Conservation (phyloP, 345 rosid genomes). For the Gossypium herbaceum region DNA sequence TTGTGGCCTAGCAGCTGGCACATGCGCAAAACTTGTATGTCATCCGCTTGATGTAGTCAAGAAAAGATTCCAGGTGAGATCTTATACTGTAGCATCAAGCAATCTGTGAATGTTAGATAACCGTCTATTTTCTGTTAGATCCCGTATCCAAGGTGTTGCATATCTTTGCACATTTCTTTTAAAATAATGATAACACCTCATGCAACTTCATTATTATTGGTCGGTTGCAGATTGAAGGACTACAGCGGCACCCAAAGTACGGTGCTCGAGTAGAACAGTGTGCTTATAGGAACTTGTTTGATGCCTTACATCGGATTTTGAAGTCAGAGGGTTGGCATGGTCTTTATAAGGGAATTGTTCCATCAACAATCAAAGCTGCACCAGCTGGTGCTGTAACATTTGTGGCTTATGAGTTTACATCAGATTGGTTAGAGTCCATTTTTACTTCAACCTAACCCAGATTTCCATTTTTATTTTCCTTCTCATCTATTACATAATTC, state of each 20-base stretch:
- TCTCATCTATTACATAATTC: slow-evolving; percentile 15
- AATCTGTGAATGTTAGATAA: background rate
- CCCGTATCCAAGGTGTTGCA: background rate
- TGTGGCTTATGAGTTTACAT: slow-evolving; percentile 68
- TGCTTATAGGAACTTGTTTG: slow-evolving; percentile 77
- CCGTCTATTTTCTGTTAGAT: background rate
- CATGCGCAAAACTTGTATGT: slow-evolving; percentile 97
- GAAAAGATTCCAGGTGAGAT: slow-evolving; percentile 87
- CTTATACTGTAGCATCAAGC: background rate
- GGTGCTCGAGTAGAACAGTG: slow-evolving; percentile 75
- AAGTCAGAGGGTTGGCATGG: slow-evolving; percentile 79
- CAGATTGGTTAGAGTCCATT: slow-evolving; percentile 82
- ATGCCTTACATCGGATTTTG: slow-evolving; percentile 59
- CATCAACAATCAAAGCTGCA: slow-evolving; percentile 94
- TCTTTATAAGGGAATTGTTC: slow-evolving; percentile 88
- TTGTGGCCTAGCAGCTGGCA: slow-evolving; percentile 90
- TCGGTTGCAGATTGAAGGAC: slow-evolving; percentile 72
- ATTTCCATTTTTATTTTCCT: slow-evolving; percentile 16
- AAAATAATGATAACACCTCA: background rate
- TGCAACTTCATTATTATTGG: slow-evolving; percentile 8
- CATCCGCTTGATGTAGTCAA: slow-evolving; percentile 98
- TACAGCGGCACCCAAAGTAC: slow-evolving; percentile 78
- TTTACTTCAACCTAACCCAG: slow-evolving; percentile 33
- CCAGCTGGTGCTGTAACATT: slow-evolving; percentile 98
- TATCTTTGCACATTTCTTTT: background rate